Conservation (phyloP, 2,329 filamentous ascomycete species). For the Microdochium nivale region DNA sequence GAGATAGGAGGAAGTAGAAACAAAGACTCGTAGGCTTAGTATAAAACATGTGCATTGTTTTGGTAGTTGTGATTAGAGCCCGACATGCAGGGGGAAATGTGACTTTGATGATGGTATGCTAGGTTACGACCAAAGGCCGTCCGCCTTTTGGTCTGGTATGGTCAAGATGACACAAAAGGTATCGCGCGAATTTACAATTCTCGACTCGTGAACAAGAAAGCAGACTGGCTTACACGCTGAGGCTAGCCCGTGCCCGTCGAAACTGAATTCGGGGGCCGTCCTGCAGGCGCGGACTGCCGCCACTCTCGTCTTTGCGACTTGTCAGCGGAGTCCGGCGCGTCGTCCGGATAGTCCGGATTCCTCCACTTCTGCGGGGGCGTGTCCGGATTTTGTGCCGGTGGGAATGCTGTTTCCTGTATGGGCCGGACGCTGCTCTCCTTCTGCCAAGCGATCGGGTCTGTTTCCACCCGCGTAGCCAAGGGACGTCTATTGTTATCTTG, state of each 20-base stretch:
- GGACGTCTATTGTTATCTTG: conserved; percentile 48
- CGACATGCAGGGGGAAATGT: too few species aligned
- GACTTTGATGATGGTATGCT: too few species aligned
- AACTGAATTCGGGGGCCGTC: conserved; percentile 39
- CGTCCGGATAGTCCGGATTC: conserved; percentile 35
- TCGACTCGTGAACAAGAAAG: conserved; percentile 2
- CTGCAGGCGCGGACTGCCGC: conserved; percentile 45
- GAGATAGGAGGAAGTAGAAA: too few species aligned
- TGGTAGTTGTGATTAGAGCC: too few species aligned
- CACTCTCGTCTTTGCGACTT: conserved; percentile 42
- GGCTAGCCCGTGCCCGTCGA: conserved; percentile 33
- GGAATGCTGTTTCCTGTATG: conserved; percentile 50
- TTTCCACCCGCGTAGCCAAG: conserved; percentile 62
- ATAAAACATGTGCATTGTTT: too few species aligned
- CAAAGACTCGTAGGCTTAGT: too few species aligned
- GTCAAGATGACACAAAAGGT: too few species aligned
- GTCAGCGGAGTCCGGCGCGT: conserved; percentile 28
- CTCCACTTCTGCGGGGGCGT: conserved; percentile 42
- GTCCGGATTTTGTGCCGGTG: conserved; percentile 31
- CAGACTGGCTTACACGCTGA: too few species aligned
- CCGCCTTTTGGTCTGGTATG: too few species aligned
- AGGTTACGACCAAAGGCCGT: too few species aligned
- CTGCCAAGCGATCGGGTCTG: conserved; percentile 77
- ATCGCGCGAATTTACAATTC: conserved; percentile 7
- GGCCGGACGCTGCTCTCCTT: conserved; percentile 79